phyloP scores from a whole-genome alignment of 257 asterid genomes.

The Solanum chaucha region DNA sequence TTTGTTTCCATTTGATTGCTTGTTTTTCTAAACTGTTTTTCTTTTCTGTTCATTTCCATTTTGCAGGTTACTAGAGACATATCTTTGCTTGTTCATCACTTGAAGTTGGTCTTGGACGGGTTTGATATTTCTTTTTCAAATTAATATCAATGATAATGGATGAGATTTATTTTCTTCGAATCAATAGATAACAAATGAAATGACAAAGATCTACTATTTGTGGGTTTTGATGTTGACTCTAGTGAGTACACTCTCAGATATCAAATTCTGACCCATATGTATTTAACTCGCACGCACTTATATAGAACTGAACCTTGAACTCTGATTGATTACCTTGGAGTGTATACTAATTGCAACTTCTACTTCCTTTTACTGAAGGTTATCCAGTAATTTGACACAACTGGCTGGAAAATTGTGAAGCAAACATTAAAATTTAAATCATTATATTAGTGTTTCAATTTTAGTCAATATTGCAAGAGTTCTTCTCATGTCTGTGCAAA shows the following conservation, averaged over 20 bases:
- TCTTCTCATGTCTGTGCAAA: background rate
- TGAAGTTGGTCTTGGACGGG: conserved; percentile 98
- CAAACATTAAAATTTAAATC: background rate
- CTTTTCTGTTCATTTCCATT: background rate
- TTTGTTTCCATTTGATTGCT: background rate
- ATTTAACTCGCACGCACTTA: background rate
- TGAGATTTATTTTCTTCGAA: background rate
- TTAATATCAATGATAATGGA: conserved; percentile 1
- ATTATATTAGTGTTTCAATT: background rate
- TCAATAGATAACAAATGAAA: background rate
- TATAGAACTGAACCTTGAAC: background rate
- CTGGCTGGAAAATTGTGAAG: background rate
- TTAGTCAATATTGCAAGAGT: background rate
- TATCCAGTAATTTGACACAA: background rate
- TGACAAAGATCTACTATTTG: background rate
- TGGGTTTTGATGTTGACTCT: background rate
- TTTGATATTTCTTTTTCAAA: conserved; percentile 24
- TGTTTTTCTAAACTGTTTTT: background rate
- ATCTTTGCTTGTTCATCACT: conserved; percentile 91
- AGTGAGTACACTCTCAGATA: no score
- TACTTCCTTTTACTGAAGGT: background rate
- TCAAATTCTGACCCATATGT: background rate
- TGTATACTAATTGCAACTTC: background rate
- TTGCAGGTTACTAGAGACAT: conserved; percentile 91
- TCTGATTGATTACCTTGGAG: background rate